A percentile compares a stretch with the other conserved stretches of the same genome.
Conservation (phyloP, 495 filamentous ascomycete species). For the Astrothelium macrocarpum region DNA sequence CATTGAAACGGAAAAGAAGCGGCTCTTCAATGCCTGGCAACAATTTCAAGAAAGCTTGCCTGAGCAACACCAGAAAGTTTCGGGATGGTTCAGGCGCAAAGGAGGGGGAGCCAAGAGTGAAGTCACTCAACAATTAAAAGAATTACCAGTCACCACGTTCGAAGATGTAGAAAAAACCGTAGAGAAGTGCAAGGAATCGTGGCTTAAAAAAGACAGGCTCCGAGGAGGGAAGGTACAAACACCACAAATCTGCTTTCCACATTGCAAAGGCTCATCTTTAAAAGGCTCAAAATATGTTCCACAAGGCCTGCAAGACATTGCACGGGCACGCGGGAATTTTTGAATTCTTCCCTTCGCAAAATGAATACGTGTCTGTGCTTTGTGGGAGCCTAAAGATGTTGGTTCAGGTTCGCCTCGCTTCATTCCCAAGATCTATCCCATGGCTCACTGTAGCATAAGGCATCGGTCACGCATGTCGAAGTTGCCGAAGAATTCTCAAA, state of each 20-base stretch:
- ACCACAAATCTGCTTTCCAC: neutral
- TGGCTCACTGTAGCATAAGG: neutral
- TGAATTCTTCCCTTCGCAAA: conserved; percentile 16
- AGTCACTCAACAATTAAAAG: neutral
- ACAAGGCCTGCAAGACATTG: neutral
- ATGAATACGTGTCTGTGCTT: conserved; percentile 21
- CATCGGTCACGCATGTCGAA: neutral
- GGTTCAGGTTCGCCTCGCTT: neutral
- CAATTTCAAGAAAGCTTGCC: neutral
- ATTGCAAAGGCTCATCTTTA: neutral
- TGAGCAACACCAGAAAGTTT: neutral
- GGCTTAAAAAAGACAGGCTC: neutral
- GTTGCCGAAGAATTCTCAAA: neutral
- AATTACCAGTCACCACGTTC: neutral
- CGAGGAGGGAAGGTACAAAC: neutral
- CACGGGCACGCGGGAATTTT: neutral
- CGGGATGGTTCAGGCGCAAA: neutral
- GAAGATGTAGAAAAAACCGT: neutral
- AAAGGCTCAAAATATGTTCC: neutral
- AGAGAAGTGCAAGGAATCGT: neutral
- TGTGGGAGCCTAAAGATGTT: neutral
- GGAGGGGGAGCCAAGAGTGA: neutral
- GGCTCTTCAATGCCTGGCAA: neutral
- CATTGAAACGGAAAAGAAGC: neutral
- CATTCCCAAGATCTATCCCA: neutral